Percentiles rank a stretch among this genome's conserved stretches.
Evolutionary conservation across 768 basidiomycete genomes (phyloP).

Genomic region (Tulasnella sp.): DNA sequence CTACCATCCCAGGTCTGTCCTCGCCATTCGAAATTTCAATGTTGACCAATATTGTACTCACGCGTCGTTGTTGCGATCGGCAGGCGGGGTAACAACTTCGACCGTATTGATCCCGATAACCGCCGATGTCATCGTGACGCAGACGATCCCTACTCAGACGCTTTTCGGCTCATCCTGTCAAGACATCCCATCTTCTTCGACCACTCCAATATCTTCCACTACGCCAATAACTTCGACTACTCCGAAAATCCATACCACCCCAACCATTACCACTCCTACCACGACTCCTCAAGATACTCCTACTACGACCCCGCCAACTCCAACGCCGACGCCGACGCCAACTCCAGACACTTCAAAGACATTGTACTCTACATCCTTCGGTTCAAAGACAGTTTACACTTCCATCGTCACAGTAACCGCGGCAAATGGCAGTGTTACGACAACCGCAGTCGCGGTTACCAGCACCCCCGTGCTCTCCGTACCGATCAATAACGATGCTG

Average conservation of each 20-base stretch:
- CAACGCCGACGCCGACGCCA: background rate
- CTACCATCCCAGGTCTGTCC: slow-evolving; percentile 5
- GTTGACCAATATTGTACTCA: background rate
- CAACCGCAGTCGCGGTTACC: background rate
- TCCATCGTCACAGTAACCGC: slow-evolving; percentile 1
- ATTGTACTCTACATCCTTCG: background rate
- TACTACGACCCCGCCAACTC: background rate
- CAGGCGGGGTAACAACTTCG: background rate
- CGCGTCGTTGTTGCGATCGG: background rate
- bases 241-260: background rate
- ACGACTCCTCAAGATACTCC: background rate
- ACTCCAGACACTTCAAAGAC: background rate
- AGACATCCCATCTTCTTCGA: background rate
- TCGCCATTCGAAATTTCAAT: background rate
- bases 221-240: background rate
- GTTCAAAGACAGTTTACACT: background rate
- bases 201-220: background rate
- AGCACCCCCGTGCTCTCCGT: background rate
- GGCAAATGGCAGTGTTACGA: slow-evolving; percentile 1
- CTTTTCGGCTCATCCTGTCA: background rate
- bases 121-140: background rate
- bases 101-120: background rate
- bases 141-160: slow-evolving; percentile 1
- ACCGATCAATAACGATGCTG: background rate
- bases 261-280: background rate